Conservation (phyloP, 257 asterid genomes). For the Gentiana straminea region DNA sequence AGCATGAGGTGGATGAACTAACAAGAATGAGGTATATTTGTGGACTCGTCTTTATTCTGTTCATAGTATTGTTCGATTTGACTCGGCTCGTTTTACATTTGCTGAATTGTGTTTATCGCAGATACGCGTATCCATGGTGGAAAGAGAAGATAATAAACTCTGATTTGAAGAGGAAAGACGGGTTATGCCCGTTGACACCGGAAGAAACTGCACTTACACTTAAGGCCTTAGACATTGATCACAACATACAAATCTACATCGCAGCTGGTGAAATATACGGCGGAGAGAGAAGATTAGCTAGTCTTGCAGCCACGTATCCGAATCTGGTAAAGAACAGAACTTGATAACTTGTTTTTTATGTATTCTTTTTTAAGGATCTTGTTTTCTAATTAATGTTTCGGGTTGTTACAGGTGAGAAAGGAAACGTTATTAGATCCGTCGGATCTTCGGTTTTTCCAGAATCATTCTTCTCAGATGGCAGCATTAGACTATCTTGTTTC, state of each 20-base stretch:
- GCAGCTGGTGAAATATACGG: conserved; percentile 99
- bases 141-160: conserved; percentile 90
- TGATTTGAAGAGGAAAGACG: conserved; percentile 85
- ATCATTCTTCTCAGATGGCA: conserved; percentile 99
- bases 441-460: conserved; percentile 76
- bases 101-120: conserved; percentile 23
- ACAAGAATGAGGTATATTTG: conserved; percentile 73
- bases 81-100: not conserved
- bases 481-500: conserved; percentile 99
- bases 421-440: conserved; percentile 78
- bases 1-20: conserved; percentile 74
- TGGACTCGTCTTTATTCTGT: not conserved
- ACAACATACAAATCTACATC: conserved; percentile 64
- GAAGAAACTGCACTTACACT: conserved; percentile 89
- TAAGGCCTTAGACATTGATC: conserved; percentile 76
- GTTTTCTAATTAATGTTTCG: conserved; percentile 2
- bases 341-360: not conserved
- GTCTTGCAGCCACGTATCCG: conserved; percentile 62
- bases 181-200: conserved; percentile 91
- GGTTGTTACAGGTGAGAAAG: conserved; percentile 63
- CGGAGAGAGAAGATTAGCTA: conserved; percentile 65
- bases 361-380: not conserved
- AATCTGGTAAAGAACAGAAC: conserved; percentile 52
- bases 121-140: conserved; percentile 99
- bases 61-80: not conserved